Conservation (phyloP, 305 asterid species). For the Fraxinus xanthoxyloides region DNA sequence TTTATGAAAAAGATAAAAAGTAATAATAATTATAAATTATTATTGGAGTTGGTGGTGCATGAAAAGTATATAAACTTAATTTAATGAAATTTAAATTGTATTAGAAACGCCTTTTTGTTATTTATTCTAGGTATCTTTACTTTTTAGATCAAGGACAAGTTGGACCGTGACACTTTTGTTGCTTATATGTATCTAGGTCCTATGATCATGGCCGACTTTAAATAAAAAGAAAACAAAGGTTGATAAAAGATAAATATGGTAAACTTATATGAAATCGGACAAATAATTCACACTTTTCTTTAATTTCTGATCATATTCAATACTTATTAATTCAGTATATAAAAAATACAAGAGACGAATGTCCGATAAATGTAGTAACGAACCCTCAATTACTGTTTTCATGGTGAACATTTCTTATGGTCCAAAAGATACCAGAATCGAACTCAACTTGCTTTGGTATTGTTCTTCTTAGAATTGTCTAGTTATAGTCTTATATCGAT, state of each 20-base stretch:
- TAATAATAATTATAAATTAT: background rate
- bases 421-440: background rate
- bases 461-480: background rate
- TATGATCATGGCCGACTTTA: background rate
- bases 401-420: background rate
- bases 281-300: background rate
- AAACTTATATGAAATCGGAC: background rate
- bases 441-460: background rate
- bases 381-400: background rate
- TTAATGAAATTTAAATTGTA: background rate
- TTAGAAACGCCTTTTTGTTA: background rate
- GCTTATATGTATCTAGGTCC: background rate
- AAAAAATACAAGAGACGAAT: background rate
- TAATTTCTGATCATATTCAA: background rate
- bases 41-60: background rate
- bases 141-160: background rate
- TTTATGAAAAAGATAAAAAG: constrained; percentile 29
- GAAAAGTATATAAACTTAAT: background rate
- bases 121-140: background rate
- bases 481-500: background rate
- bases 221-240: background rate
- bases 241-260: background rate
- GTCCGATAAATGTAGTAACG: background rate
- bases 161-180: background rate
- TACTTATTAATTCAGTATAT: background rate